phyloP scores from a whole-genome alignment of 306 rosid species.

The Cyclanthera cordifolia region DNA sequence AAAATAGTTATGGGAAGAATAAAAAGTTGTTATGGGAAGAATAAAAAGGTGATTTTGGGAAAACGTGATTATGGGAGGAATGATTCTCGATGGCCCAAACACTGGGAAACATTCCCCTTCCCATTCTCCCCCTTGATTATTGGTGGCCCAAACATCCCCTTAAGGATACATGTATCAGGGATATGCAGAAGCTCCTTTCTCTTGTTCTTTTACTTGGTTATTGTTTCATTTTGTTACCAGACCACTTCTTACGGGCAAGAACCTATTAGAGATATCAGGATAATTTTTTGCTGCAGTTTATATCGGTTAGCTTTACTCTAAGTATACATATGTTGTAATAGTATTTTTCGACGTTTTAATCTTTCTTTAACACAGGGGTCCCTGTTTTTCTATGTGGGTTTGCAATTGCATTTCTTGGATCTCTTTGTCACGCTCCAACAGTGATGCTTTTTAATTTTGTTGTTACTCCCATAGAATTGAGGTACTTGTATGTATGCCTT shows the following conservation, averaged over 20 bases:
- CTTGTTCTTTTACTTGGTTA: not conserved
- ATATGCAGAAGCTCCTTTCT: not conserved
- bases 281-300: not conserved
- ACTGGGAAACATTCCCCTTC: too few relatives aligned
- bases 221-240: not conserved
- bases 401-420: constrained; percentile 60
- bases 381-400: constrained; percentile 67
- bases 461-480: constrained; percentile 84
- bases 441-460: constrained; percentile 74
- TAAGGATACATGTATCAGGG: not conserved
- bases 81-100: too few relatives aligned
- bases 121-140: too few relatives aligned
- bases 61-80: too few relatives aligned
- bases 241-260: not conserved
- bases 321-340: not conserved
- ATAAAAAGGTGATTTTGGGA: too few relatives aligned
- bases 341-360: not conserved
- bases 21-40: too few relatives aligned
- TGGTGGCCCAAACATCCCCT: too few relatives aligned
- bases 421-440: constrained; percentile 74
- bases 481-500: constrained; percentile 34
- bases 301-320: not conserved
- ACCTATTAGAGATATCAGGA: not conserved
- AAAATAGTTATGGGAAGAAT: too few relatives aligned
- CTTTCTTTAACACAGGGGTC: constrained; percentile 49